Evolutionary conservation across 768 basidiomycete species (phyloP), one percentile per base, ranked within the genome.

Genomic region (Collybia nuda): DNA sequence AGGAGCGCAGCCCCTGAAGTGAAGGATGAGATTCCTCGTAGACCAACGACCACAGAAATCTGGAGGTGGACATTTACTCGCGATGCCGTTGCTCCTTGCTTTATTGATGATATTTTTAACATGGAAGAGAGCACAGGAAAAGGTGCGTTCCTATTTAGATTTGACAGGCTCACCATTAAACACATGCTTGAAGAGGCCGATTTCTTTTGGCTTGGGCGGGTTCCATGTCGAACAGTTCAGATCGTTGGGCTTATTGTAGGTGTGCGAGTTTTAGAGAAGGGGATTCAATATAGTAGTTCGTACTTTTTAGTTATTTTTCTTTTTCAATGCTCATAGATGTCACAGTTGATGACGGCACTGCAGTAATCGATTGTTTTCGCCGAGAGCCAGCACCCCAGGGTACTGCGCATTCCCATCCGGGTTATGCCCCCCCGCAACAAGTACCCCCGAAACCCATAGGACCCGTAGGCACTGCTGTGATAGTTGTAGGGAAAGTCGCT

Each of bases 311-410:
- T 51, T 36, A 18, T 26, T 7, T 22, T 32, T 36, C 12, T 15
- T 44, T 22, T 50, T 28, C 8, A 42, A 36, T 37, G 26, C 48
- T 51, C 3, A n/a, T 14, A 1, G 4, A 26, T 17, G 35, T 15
- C 19, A 18, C 45, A 91, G 87, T 91, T 51, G 90, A 92, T 59
- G 90, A 92, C 56, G 87, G 88, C 5, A 86, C 88, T 1, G 82
- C 71, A 23, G 82, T 86, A 3, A 73, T 92, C 21, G 88, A 91
- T 40, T 91, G 89, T 58, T 60, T 71, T 2, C 76, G 81, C 59
- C 71, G 68, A 19, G 68, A 59, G 23, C 55, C 64, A 28, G 42
- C 59, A n/a, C 58, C 58, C 0, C 32, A 11, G 32, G 32, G 32
- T 11, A 32, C 32, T 6, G 32, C 12, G 32, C 12, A 5, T 3